These are phyloP conservation scores for Cyberlindnera samutprakarnensis DNA, from an alignment of 805 yeast genomes.

Conservation along the genomic window DNA sequence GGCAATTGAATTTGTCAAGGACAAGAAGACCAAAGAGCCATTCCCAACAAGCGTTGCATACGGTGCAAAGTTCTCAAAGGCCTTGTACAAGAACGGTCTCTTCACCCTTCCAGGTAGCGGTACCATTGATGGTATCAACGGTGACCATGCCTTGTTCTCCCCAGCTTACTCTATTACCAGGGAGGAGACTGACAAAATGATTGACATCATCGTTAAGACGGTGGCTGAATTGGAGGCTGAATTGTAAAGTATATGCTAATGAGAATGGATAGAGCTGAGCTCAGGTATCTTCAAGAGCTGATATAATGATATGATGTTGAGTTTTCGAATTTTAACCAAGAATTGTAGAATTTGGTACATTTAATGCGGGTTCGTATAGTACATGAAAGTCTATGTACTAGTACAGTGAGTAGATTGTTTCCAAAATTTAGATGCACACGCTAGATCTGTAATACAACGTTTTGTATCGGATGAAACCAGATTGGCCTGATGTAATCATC, in stretches of 20 bases:
- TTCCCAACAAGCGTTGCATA: conserved; percentile 27
- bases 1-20: conserved; percentile 43
- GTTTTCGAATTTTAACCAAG: too few species aligned
- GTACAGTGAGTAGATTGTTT: too few species aligned
- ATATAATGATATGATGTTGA: too few species aligned
- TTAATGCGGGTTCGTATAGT: too few species aligned
- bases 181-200: conserved; percentile 30
- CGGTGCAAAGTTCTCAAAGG: conserved; percentile 25
- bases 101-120: conserved; percentile 34
- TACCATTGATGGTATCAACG: conserved; percentile 30
- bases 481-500: too few species aligned
- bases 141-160: conserved; percentile 40
- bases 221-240: conserved; percentile 17
- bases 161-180: conserved; percentile 36
- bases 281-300: too few species aligned
- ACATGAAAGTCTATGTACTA: too few species aligned
- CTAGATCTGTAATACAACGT: too few species aligned
- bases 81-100: conserved; percentile 33
- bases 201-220: conserved; percentile 19
- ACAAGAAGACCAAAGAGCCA: conserved; percentile 38
- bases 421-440: too few species aligned
- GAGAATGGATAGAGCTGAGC: too few species aligned
- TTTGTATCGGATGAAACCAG: too few species aligned
- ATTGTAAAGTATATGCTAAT: background rate
- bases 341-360: background rate